Base-by-base conservation (phyloP, 768 basidiomycete genomes). In the Tulasnella sp. region DNA sequence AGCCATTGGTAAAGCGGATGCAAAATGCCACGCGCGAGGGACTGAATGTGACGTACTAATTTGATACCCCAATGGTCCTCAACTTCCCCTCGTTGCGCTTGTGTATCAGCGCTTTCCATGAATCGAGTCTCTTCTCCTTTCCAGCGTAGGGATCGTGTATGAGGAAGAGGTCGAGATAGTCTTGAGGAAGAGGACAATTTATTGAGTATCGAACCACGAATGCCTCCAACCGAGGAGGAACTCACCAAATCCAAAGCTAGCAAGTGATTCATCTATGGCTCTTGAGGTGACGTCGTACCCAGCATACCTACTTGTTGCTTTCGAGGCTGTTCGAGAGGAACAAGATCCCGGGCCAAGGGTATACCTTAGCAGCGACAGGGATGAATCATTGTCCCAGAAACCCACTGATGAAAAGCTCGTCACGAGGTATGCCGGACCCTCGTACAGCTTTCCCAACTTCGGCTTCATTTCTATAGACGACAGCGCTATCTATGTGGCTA, bases 401-500 rank as follows among this genome's bases (percentile, higher is more conserved):
- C 88, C 72, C 79, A 92, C 92, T 93, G 79, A 93, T 87, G 82
- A 93, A 93, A 40, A 92, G 78, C 15, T 91, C 87, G n/a, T 84
- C 83, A 77, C 91, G 84, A 0, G 84, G 79, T 12, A 93, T 74
- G 2, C 86, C 88, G 69, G 87, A 89, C 74, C 88, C 75, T 29
- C 76, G 72, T 8, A 81, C 45, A 52, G 79, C 81, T 64, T 79
- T 45, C 7, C 81, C 81, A 22, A 81, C 81, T 67, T 78, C 73
- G 17, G 58, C 72, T 75, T 81, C 81, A 67, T 88, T 76, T 76
- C 83, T 84, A 81, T 93, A 93, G 42, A 85, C 83, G 78, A 90
- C 90, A 0, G 93, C 93, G 0, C 90, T 87, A 81, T 93, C 93
- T 58, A 93, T 83, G 76, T 92, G 93, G 75, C 92, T 91, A 75